Evolutionary conservation across 2,329 filamentous ascomycete genomes (phyloP).

Genomic region (Botrytis elliptica): DNA sequence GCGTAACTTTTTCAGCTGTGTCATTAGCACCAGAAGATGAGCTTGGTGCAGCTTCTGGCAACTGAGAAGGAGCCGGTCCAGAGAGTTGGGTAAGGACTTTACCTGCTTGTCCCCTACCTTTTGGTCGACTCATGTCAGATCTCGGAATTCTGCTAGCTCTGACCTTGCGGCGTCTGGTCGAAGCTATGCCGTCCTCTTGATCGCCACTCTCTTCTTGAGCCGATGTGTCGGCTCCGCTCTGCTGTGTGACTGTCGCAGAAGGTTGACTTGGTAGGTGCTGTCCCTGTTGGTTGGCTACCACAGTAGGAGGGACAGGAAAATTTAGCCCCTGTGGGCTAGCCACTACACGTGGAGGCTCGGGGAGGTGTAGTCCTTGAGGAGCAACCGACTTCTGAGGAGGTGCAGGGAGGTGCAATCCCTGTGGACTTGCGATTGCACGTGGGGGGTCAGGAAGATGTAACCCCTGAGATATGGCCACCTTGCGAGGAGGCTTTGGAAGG

Average conservation of each 20-base stretch:
- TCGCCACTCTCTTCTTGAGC: neutral
- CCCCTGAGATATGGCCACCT: neutral
- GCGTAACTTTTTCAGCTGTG: neutral
- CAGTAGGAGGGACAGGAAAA: neutral
- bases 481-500: neutral
- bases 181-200: neutral
- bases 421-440: too few relatives aligned
- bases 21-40: neutral
- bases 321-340: neutral
- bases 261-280: neutral
- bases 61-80: neutral
- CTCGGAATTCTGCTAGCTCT: neutral
- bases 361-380: neutral
- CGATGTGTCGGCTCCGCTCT: accelerated
- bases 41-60: neutral
- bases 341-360: neutral
- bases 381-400: neutral
- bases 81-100: neutral
- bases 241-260: accelerated
- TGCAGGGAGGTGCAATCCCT: neutral
- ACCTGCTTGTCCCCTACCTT: neutral
- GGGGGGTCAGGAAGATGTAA: neutral
- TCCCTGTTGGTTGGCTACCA: accelerated
- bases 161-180: neutral
- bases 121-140: neutral